Evolutionary conservation across 768 basidiomycete genomes (phyloP), one percentile per base, ranked within the genome.

Genomic region (Lentinus brumalis): DNA sequence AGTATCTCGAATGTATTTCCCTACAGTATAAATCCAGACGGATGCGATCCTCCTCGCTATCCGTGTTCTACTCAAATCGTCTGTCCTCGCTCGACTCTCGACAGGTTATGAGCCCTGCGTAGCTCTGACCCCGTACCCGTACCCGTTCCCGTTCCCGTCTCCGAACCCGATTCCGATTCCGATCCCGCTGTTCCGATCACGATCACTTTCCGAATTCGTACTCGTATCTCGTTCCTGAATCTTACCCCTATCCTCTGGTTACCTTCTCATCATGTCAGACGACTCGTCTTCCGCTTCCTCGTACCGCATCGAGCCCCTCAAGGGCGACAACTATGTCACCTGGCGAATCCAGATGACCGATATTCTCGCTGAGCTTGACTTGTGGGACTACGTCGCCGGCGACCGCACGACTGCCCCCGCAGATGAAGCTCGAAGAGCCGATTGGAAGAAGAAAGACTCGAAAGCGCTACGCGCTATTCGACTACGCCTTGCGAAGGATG

Each of bases 381-480:
- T 61, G 2, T 61, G 60, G 60, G 35, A 44, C 4, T 15, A 44
- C 42, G 18, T 44, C 42, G 42, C 12, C 42, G 42, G 18, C 42
- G 5, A 42, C 30, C n/a, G 32, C 38, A n/a, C 7, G 40, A 31
- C 26, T 14, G 15, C 14, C 4, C 42, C 42, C 42, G 5, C 15
- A 6, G 15, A 18, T 6, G 15, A 10, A 29, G 39, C 14, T 6
- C 30, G 4, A 14, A 45, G 29, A 30, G 18, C 46, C 35, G 59
- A 47, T 5, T 77, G 74, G 77, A 59, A 62, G 10, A 56, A 61
- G 42, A 72, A 72, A 51, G 72, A 77, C 58, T 55, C 61, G 14
- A 70, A 71, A 63, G 76, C 76, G 10, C 69, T 74, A 1, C 69
- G 70, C 14, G 61, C 66, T 2, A 76, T 78, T 42, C 60, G 73